phyloP scores from a whole-genome alignment of 2,329 filamentous ascomycete genomes.

The Scedosporium apiospermum region DNA sequence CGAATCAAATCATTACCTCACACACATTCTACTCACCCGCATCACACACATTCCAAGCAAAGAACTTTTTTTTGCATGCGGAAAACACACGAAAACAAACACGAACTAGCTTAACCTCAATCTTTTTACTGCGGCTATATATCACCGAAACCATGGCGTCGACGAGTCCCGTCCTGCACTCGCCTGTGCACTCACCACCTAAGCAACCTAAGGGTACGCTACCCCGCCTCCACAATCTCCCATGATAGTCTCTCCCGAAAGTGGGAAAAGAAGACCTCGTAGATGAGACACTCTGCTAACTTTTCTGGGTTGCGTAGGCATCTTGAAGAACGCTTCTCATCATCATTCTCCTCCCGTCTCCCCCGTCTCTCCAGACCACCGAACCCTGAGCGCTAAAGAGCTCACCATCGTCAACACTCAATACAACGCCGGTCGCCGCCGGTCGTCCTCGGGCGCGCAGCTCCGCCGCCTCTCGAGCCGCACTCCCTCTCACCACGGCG shows the following conservation, averaged over 20 bases:
- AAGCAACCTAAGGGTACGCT: slow-evolving; percentile 2
- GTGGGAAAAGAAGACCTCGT: background rate
- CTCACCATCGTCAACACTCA: slow-evolving; percentile 90
- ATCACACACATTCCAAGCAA: no score
- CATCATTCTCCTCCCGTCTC: slow-evolving; percentile 50
- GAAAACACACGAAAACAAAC: no score
- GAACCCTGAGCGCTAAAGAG: slow-evolving; percentile 60
- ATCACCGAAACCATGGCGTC: background rate
- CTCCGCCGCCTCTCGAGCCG: slow-evolving; percentile 52
- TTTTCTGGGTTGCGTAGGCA: slow-evolving; percentile 46
- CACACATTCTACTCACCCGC: no score
- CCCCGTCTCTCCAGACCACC: slow-evolving; percentile 23
- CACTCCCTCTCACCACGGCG: slow-evolving; percentile 60
- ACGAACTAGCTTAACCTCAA: no score
- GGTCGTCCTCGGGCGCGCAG: slow-evolving; percentile 51
- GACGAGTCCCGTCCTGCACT: background rate
- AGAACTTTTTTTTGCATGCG: no score
- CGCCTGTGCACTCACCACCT: background rate
- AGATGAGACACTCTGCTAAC: background rate
- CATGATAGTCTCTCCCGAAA: background rate
- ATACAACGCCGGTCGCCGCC: slow-evolving; percentile 81
- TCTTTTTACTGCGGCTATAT: background rate
- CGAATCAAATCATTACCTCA: no score
- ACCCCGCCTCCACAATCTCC: background rate
- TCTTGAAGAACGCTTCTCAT: slow-evolving; percentile 82